Evolutionary conservation across 371 early-diverging fungal genomes (phyloP), one percentile per base, ranked within the genome.

Genomic region (Circinella umbellata): DNA sequence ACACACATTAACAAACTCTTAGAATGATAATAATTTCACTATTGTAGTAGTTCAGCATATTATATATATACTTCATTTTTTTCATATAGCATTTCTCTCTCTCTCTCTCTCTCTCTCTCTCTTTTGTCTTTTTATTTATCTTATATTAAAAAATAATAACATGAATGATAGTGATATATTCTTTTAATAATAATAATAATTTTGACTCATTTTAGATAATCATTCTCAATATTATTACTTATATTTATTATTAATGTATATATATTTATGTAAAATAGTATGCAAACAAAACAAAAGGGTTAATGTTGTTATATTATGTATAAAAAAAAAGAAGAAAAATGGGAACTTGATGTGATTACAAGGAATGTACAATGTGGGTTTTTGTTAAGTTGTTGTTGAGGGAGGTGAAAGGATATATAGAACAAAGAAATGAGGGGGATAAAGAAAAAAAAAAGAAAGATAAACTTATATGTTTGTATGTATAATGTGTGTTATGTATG

Each of bases 401-500:
- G 11, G 42, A 42, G 42, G 3, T 1, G 11, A 42, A 42, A 11
- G 11, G 42, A 42, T 42, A 57, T 57, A 57, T 57, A 57, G 27
- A 57, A 27, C 57, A 57, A 34, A 34, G 27, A 57, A n/a, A 27
- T 20, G 57, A 14, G 11, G 27, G 35, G n/a, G 18, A n/a, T 27
- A 55, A 6, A 6, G 66, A 38, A 55, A 68, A 37, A 42, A 60
- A 46, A 61, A 65, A 9, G 59, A n/a, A 14, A 35, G 37, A 42
- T 18, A 39, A 61, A 69, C 17, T 60, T 39, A 53, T 42, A 67
- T 18, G 48, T 27, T 47, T 42, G 42, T 42, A 42, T 9, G 6
- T 6, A 9, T 9, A 42, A 42, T 42, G 42, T 11, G 11, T 9
- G 39, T 39, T 39, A 6, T 39, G 39, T 9, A 11, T 42, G 42